Conservation (phyloP, 208 protist species). For the Leishmania arabica region DNA sequence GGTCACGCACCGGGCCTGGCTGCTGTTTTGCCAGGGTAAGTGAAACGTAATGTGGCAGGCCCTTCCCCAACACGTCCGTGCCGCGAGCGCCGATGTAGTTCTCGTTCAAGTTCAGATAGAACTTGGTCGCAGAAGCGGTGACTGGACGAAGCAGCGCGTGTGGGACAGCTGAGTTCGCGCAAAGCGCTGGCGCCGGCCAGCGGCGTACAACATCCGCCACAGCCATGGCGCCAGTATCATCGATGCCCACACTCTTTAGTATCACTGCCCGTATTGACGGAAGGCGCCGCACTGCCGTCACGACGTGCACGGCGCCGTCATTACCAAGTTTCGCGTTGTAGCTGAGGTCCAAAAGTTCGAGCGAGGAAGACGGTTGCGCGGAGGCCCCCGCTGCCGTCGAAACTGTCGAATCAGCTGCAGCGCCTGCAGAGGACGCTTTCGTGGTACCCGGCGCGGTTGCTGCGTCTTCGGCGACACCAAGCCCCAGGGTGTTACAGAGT, state of each 20-base stretch:
- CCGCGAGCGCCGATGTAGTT: constrained; percentile 77
- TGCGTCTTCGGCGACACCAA: constrained; percentile 20
- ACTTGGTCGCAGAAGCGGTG: constrained; percentile 34
- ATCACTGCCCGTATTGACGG: constrained; percentile 64
- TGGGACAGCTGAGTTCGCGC: background rate
- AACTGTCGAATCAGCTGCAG: background rate
- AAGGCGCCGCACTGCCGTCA: constrained; percentile 40
- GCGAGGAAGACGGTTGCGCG: constrained; percentile 9
- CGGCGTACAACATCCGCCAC: constrained; percentile 46
- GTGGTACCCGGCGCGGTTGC: background rate
- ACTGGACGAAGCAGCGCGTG: constrained; percentile 14
- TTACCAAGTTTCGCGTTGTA: constrained; percentile 84
- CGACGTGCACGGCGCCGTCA: constrained; percentile 55
- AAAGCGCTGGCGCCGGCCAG: constrained; percentile 40
- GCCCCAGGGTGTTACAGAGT: constrained; percentile 55
- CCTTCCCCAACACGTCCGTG: constrained; percentile 56
- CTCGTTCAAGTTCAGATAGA: constrained; percentile 85
- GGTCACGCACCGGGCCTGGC: background rate
- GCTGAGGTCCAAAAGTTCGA: constrained; percentile 87
- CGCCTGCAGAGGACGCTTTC: background rate
- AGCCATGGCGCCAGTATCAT: constrained; percentile 58
- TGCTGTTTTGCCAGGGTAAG: constrained; percentile 75
- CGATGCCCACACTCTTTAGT: constrained; percentile 62
- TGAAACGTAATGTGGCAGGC: constrained; percentile 68
- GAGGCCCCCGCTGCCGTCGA: background rate